Evolutionary conservation across 1,284 basidiomycete species (phyloP), one percentile per base, ranked within the genome.

Genomic region (Ustilago xerochloae): DNA sequence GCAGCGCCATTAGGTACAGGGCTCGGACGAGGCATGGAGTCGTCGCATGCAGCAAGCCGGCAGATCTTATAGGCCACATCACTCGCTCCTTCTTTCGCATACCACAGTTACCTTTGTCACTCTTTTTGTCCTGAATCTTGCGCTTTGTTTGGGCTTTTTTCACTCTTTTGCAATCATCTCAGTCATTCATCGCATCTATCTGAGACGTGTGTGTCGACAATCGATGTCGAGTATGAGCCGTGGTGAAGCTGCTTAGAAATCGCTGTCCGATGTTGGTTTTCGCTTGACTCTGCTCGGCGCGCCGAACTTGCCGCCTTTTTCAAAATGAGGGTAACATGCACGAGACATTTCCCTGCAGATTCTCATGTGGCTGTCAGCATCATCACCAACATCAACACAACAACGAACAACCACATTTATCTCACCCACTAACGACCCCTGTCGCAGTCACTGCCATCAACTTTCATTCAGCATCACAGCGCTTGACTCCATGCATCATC

Each of bases 1-100:
- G 54, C 65, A 4, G 61, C 60, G 10, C 66, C 66, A 35, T 22
- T 69, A 5, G 61, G 66, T 13, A 60, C 48, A 16, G 66, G 66
- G 24, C 43, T 69, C 2, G 66, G 66, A 9, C 32, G 60, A 36
- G 55, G 66, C 7, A 62, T 58, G 61, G 52, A 66, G 3, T 30
- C 47, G 6, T 47, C 47, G 4, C 53, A 60, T 32, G 57, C 57
- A 5, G 57, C 63, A 1, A 33, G 52, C 16, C 54, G 57, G 57
- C 61, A 59, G 51, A 63, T 68, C 43, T 24, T 63, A 7, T 68
- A 46, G 35, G 9, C 38, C 24, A 33, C n/a, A 24, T n/a, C n/a
- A n/a, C n/a, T n/a, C n/a, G n/a, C 15, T 32, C 16, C 4, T 35
- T 20, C 22, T 36, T 16, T 33, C 32, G 4, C 36, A n/a, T 38